Evolutionary conservation across 1,284 basidiomycete species (phyloP), one percentile per base, ranked within the genome.

Genomic region (Ganoderma resinaceum): DNA sequence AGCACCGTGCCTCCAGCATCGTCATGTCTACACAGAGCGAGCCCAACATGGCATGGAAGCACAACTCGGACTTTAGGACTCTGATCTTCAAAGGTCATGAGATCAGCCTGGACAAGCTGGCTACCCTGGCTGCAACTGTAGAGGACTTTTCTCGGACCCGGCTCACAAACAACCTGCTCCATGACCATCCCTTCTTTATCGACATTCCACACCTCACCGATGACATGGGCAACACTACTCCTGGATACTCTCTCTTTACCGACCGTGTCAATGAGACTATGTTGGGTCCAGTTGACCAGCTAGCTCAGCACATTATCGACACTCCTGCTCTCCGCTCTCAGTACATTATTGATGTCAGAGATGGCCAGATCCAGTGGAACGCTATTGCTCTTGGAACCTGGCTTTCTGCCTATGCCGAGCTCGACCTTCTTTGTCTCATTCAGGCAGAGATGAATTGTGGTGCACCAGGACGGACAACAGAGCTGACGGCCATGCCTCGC

Each of bases 381-480:
- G 58, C 35, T 8, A 20, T 63, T 6, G 58, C 43, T 8, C 42
- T 67, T 23, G 49, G 55, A 6, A 35, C 1, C 1, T 67, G 66
- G 66, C 62, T 67, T 18, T 60, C n/a, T 5, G 37, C 43, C 12
- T 67, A 23, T 23, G 5, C 62, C 20, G 29, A 12, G 1, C 62
- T 67, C 9, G 26, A 67, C 38, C 62, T 64, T 23, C 66, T 67
- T 37, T 67, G 66, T 38, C 62, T 67, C n/a, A 46, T 67, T 23
- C 66, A 64, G 58, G 62, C 55, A 4, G 66, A 63, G 61, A 67
- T 67, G 66, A 67, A 67, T 62, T 67, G 66, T 53, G 61, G 66
- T 18, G 66, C 66, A 2, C 66, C 66, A 35, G 66, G 61, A 18
- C 57, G 66, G 18, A 64, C 66, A 0, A 64, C 58, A 1, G 66